A percentile compares a stretch with the other conserved stretches of the same genome.
phyloP scores from a whole-genome alignment of 2,329 filamentous ascomycete species.

The Exophiala aquamarina region DNA sequence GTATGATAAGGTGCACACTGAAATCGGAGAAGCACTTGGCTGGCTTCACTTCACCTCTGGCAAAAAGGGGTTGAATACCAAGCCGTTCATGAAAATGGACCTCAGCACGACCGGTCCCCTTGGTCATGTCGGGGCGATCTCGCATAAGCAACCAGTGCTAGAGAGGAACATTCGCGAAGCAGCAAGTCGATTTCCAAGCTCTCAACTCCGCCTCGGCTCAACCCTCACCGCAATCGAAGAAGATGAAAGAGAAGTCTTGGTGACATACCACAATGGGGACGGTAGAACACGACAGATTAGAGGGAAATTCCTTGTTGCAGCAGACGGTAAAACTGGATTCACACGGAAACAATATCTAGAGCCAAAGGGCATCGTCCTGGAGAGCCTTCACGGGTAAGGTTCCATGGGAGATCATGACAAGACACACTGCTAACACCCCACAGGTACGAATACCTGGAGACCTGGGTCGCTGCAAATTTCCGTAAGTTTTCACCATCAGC shows the following conservation, averaged over 20 bases:
- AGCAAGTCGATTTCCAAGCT: constrained; percentile 12
- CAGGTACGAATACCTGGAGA: constrained; percentile 29
- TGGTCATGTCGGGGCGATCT: constrained; percentile 33
- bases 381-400: neutral
- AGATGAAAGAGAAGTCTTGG: constrained; percentile 7
- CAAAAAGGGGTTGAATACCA: constrained; percentile 2
- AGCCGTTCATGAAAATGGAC: constrained; percentile 21
- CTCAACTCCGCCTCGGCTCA: constrained; percentile 18
- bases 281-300: constrained; percentile 24
- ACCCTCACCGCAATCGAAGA: constrained; percentile 18
- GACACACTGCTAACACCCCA: too few relatives aligned
- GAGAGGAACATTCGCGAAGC: constrained; percentile 29
- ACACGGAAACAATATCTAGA: constrained; percentile 34
- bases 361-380: constrained; percentile 26
- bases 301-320: constrained; percentile 32
- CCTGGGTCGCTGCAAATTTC: constrained; percentile 52
- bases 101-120: constrained; percentile 30
- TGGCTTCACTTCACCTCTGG: constrained; percentile 24
- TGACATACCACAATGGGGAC: constrained; percentile 20
- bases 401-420: too few relatives aligned
- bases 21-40: constrained; percentile 25
- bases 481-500: neutral
- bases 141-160: constrained; percentile 33
- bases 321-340: constrained; percentile 35
- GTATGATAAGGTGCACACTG: constrained; percentile 31